These are phyloP conservation scores for Naganishia sp. DNA, from an alignment of 1,284 basidiomycete species.

Conservation along the genomic window DNA sequence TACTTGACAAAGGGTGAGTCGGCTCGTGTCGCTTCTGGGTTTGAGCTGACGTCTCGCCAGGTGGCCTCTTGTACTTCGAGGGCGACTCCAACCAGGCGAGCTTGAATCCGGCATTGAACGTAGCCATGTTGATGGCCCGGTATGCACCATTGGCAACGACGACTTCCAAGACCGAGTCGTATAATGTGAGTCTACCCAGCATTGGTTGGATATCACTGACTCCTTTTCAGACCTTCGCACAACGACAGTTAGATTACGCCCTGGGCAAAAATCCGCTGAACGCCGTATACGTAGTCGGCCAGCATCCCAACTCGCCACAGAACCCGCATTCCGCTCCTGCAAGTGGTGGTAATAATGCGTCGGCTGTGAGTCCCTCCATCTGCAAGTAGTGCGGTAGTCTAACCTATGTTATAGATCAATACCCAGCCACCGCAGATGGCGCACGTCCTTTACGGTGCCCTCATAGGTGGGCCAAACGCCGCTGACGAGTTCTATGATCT, in stretches of 20 bases:
- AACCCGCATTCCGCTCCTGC: constrained; percentile 88
- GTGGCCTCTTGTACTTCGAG: constrained; percentile 73
- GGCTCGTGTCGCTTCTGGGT: constrained; percentile 8
- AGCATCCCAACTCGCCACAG: constrained; percentile 81
- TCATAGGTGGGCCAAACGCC: constrained; percentile 80
- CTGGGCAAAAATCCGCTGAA: constrained; percentile 86
- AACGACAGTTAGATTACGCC: constrained; percentile 74
- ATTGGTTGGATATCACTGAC: neutral
- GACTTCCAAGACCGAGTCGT: constrained; percentile 61
- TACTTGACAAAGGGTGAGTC: constrained; percentile 60
- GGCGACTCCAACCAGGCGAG: constrained; percentile 77
- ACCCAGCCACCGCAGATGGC: constrained; percentile 68
- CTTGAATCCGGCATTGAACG: constrained; percentile 81
- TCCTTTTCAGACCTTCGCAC: constrained; percentile 63
- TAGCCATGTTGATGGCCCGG: constrained; percentile 74
- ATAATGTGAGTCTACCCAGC: constrained; percentile 58
- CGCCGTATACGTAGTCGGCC: constrained; percentile 63
- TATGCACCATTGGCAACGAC: constrained; percentile 74
- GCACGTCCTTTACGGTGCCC: constrained; percentile 79
- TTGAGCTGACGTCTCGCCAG: constrained; percentile 50
- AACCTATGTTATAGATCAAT: constrained; percentile 60
- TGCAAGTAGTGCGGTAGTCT: neutral
- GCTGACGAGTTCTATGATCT: constrained; percentile 78
- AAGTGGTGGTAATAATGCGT: constrained; percentile 69
- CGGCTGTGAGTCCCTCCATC: constrained; percentile 21